Conservation (phyloP, 208 protist genomes). For the Trypanosoma conorhini region DNA sequence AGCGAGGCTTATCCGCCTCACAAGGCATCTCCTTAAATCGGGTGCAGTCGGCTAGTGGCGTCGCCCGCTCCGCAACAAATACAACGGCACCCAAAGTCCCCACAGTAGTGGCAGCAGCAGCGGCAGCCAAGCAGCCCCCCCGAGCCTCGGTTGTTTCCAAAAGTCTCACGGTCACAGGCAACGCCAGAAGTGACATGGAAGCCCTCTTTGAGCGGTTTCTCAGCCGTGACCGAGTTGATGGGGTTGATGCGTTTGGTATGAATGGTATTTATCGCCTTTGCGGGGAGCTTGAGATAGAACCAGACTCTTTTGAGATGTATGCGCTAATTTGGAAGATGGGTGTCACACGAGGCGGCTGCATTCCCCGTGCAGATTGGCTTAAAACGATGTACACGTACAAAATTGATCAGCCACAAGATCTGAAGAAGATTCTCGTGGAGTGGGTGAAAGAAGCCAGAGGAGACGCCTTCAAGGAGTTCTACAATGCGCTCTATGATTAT, state of each 20-base stretch:
- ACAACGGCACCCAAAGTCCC: neutral
- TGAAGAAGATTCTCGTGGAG: constrained; percentile 42
- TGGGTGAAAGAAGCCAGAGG: constrained; percentile 54
- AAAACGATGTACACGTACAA: constrained; percentile 54
- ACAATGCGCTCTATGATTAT: constrained; percentile 87
- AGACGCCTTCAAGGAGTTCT: constrained; percentile 61
- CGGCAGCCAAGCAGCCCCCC: neutral
- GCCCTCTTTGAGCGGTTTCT: constrained; percentile 52
- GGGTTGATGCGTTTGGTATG: constrained; percentile 46
- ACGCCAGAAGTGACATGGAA: constrained; percentile 59
- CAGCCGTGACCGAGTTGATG: constrained; percentile 41
- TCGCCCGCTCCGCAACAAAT: neutral
- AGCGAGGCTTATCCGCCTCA: neutral
- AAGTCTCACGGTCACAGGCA: no score
- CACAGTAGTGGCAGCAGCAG: no score
- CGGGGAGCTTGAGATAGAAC: constrained; percentile 43
- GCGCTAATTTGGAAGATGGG: constrained; percentile 80
- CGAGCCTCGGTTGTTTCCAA: neutral
- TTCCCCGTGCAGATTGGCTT: constrained; percentile 76
- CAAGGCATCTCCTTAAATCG: neutral
- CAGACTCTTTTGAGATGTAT: constrained; percentile 56
- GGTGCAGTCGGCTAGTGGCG: neutral
- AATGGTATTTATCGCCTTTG: constrained; percentile 67
- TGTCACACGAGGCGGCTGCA: constrained; percentile 40
- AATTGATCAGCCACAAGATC: constrained; percentile 47